A percentile compares a stretch with the other conserved stretches of the same genome.
These are phyloP conservation scores for Tremellales sp. DNA, from an alignment of 1,284 basidiomycete species.

Conservation along the genomic window DNA sequence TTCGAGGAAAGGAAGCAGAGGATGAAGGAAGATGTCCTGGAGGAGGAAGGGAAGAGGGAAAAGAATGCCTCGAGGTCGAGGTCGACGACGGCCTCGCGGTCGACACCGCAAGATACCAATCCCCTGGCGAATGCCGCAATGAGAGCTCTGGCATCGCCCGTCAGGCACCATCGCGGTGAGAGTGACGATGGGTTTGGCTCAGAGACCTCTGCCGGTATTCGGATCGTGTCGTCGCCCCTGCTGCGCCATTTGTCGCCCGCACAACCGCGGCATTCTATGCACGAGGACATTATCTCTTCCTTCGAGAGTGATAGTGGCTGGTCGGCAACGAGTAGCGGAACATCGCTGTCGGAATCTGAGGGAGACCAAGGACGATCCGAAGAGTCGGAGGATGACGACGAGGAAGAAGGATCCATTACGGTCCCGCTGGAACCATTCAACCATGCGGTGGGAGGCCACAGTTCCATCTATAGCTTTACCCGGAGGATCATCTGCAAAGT, in stretches of 20 bases:
- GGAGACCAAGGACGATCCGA: constrained; percentile 7
- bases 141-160: not conserved
- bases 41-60: constrained; percentile 5
- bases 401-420: constrained; percentile 59
- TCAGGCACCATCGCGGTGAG: not conserved
- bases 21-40: constrained; percentile 5
- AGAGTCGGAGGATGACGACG: constrained; percentile 26
- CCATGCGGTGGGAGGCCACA: constrained; percentile 97
- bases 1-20: constrained; percentile 7
- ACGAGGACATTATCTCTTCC: not conserved
- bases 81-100: too few relatives aligned
- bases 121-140: too few relatives aligned
- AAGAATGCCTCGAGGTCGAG: constrained; percentile 2
- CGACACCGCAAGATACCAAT: too few relatives aligned
- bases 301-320: constrained; percentile 22
- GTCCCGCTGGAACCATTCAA: constrained; percentile 94
- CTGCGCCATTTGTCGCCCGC: constrained; percentile 4
- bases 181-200: not conserved
- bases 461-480: constrained; percentile 96
- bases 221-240: constrained; percentile 12
- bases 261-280: constrained; percentile 10
- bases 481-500: constrained; percentile 98
- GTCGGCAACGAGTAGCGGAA: constrained; percentile 16
- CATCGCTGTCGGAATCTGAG: constrained; percentile 9
- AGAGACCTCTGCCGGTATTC: constrained; percentile 10